Evolutionary conservation across 140 eudicot genomes (phyloP).

Genomic region (Oenanthe javanica): DNA sequence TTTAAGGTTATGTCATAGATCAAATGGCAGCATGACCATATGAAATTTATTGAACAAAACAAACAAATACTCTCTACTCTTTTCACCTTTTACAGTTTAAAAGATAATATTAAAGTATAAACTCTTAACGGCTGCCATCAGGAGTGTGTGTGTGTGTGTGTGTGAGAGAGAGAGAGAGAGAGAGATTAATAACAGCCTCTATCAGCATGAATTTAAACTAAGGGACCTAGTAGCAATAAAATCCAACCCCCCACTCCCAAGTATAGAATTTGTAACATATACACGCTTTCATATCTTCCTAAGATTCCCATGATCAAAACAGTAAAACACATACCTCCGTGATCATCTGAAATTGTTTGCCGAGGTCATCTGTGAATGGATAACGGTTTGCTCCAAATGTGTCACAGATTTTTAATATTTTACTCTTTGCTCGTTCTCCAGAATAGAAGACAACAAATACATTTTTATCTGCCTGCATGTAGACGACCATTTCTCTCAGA

Average conservation of each 20-base stretch:
- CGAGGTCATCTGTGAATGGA: constrained; percentile 69
- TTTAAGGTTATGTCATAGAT: no score
- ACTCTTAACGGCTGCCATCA: no score
- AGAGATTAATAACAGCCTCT: no score
- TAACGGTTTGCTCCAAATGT: constrained; percentile 97
- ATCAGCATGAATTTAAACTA: no score
- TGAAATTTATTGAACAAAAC: no score
- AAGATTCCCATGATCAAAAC: background rate
- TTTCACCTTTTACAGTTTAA: no score
- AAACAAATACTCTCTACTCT: no score
- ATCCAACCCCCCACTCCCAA: background rate
- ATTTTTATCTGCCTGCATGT: constrained; percentile 71
- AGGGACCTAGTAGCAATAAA: background rate
- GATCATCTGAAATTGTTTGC: constrained; percentile 59
- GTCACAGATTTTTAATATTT: constrained; percentile 81
- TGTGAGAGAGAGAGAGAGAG: no score
- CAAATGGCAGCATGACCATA: no score
- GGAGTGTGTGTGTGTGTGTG: no score
- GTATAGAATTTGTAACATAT: background rate
- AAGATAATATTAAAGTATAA: no score
- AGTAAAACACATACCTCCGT: constrained; percentile 44
- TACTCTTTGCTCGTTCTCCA: constrained; percentile 82
- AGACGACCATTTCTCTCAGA: constrained; percentile 10
- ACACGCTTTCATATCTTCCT: background rate
- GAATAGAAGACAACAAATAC: constrained; percentile 80